Conservation (phyloP, 2,329 filamentous ascomycete genomes). For the Chaetomiaceae sp. region DNA sequence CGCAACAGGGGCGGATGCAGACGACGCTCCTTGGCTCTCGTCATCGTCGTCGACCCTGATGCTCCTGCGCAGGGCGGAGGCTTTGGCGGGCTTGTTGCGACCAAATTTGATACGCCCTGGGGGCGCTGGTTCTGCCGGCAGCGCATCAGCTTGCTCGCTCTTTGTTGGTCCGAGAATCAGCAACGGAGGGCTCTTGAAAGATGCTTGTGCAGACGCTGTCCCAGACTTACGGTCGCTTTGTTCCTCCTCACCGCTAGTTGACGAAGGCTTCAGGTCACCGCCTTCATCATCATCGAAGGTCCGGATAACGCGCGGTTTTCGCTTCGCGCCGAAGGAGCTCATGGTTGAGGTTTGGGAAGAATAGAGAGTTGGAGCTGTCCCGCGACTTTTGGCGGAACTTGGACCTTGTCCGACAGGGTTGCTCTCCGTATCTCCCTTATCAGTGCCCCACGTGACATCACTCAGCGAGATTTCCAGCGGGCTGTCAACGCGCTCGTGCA, state of each 20-base stretch:
- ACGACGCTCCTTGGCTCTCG: slow-evolving; percentile 18
- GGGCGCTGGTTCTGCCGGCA: slow-evolving; percentile 28
- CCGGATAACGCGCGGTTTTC: slow-evolving; percentile 74
- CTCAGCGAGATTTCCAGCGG: slow-evolving; percentile 26
- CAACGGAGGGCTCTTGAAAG: slow-evolving; percentile 21
- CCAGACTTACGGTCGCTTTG: slow-evolving; percentile 38
- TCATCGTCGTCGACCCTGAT: slow-evolving; percentile 44
- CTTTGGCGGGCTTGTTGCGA: slow-evolving; percentile 53
- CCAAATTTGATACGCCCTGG: slow-evolving; percentile 44
- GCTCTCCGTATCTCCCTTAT: slow-evolving; percentile 45
- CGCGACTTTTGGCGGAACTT: no score
- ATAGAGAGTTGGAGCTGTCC: background rate
- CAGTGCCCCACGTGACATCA: slow-evolving; percentile 41
- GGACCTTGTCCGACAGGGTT: slow-evolving; percentile 6
- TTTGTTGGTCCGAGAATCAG: slow-evolving; percentile 26
- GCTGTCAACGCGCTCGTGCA: background rate
- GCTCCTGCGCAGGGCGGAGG: slow-evolving; percentile 55
- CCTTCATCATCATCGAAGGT: slow-evolving; percentile 65
- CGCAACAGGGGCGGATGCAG: slow-evolving; percentile 16
- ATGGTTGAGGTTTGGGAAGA: slow-evolving; percentile 37
- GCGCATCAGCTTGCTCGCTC: slow-evolving; percentile 33
- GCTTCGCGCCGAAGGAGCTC: slow-evolving; percentile 53
- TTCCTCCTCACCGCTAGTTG: slow-evolving; percentile 26
- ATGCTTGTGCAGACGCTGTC: background rate
- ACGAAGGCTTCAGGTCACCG: slow-evolving; percentile 14